Evolutionary conservation across 2,329 filamentous ascomycete genomes (phyloP).

Genomic region (Pseudogymnoascus sp.): DNA sequence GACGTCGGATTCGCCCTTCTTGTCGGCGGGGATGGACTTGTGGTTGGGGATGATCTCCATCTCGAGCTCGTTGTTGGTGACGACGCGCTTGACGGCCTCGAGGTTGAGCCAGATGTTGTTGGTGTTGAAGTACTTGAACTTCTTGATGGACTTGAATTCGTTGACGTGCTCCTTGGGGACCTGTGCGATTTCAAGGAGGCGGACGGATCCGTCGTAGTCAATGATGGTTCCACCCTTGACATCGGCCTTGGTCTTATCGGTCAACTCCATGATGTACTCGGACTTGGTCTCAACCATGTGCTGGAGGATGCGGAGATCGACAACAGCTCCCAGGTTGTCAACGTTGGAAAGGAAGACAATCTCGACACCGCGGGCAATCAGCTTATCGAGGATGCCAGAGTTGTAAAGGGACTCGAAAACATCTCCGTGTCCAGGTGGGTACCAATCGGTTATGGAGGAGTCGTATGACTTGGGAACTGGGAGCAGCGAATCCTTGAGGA

Average conservation of each 20-base stretch:
- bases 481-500: slow-evolving; percentile 95
- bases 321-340: slow-evolving; percentile 95
- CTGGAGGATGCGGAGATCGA: slow-evolving; percentile 95
- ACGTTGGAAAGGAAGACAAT: slow-evolving; percentile 98
- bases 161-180: slow-evolving; percentile 99
- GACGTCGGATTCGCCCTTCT: slow-evolving; percentile 98
- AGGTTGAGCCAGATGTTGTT: slow-evolving; percentile 99
- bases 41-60: slow-evolving; percentile 99
- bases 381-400: slow-evolving; percentile 94
- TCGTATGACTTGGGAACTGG: slow-evolving; percentile 86
- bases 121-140: slow-evolving; percentile 99
- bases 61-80: slow-evolving; percentile 95
- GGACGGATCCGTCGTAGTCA: slow-evolving; percentile 94
- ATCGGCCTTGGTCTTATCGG: slow-evolving; percentile 99
- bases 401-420: slow-evolving; percentile 99
- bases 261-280: slow-evolving; percentile 99
- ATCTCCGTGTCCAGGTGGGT: slow-evolving; percentile 97
- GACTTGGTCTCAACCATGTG: slow-evolving; percentile 98
- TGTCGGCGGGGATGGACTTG: slow-evolving; percentile 96
- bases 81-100: slow-evolving; percentile 93
- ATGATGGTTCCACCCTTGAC: slow-evolving; percentile 99
- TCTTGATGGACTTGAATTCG: slow-evolving; percentile 99
- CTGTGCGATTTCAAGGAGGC: slow-evolving; percentile 96
- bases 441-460: slow-evolving; percentile 92
- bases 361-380: slow-evolving; percentile 90